Percentiles rank a stretch among this genome's conserved stretches.
Evolutionary conservation across 805 yeast genomes (phyloP).

Genomic region (Ogataea siamensis): DNA sequence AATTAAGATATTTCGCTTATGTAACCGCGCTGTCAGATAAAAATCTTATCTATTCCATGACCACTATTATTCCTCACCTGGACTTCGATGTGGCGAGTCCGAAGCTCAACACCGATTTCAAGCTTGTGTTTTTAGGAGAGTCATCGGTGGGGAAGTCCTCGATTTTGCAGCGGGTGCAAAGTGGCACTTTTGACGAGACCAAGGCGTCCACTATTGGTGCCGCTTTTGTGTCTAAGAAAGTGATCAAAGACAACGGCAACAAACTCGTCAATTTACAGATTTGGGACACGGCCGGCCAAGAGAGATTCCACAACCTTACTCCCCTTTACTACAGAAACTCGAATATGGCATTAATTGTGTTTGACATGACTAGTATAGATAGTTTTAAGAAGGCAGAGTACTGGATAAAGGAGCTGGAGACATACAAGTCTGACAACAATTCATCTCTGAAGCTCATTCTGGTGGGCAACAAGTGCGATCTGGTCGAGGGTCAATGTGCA

Average conservation of each 20-base stretch:
- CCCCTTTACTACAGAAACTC: slow-evolving; percentile 84
- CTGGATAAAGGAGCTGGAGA: slow-evolving; percentile 81
- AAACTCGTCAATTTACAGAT: slow-evolving; percentile 55
- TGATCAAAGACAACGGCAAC: slow-evolving; percentile 37
- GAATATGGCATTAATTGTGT: slow-evolving; percentile 82
- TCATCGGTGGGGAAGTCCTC: slow-evolving; percentile 69
- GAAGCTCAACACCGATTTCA: slow-evolving; percentile 32
- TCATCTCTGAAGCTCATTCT: slow-evolving; percentile 39
- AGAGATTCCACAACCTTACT: slow-evolving; percentile 75
- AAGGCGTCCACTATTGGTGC: slow-evolving; percentile 98
- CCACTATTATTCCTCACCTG: slow-evolving; percentile 22
- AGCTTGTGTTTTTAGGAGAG: slow-evolving; percentile 44
- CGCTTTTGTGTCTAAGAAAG: slow-evolving; percentile 85
- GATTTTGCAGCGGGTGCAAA: slow-evolving; percentile 75
- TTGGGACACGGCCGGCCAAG: slow-evolving; percentile 98
- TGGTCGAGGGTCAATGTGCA: slow-evolving; percentile 35
- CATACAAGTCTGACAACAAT: slow-evolving; percentile 27
- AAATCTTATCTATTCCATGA: slow-evolving; percentile 11
- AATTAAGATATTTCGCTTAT: slow-evolving; percentile 2
- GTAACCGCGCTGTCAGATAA: slow-evolving; percentile 6
- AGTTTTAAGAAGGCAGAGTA: slow-evolving; percentile 70
- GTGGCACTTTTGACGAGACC: slow-evolving; percentile 67
- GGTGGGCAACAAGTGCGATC: slow-evolving; percentile 84
- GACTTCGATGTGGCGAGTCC: slow-evolving; percentile 21
- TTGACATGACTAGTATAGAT: slow-evolving; percentile 61